These are phyloP conservation scores for Corchorus capsularis DNA, from an alignment of 345 rosid genomes.

Conservation along the genomic window DNA sequence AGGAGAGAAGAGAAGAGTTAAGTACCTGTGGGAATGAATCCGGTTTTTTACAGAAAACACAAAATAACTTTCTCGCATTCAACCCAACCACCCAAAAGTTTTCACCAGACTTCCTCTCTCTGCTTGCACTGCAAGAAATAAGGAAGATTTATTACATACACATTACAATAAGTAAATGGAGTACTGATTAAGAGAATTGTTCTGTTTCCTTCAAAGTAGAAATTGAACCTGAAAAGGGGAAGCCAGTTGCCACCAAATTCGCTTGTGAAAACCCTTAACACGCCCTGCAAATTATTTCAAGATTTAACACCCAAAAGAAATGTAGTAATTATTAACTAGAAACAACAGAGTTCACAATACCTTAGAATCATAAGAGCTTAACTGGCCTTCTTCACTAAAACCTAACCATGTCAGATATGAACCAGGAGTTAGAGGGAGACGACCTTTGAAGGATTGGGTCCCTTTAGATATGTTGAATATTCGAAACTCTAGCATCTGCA, in stretches of 20 bases:
- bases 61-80: slow-evolving; percentile 65
- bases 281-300: slow-evolving; percentile 55
- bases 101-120: slow-evolving; percentile 68
- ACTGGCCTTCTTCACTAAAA: slow-evolving; percentile 84
- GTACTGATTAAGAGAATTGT: background rate
- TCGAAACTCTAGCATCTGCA: slow-evolving; percentile 79
- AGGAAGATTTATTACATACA: slow-evolving; percentile 5
- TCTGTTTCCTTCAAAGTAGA: slow-evolving; percentile 22
- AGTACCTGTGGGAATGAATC: slow-evolving; percentile 80
- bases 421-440: slow-evolving; percentile 82
- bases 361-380: slow-evolving; percentile 88
- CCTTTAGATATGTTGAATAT: slow-evolving; percentile 61
- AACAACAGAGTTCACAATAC: slow-evolving; percentile 33
- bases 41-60: slow-evolving; percentile 70
- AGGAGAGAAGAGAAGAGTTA: slow-evolving; percentile 7
- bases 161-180: background rate
- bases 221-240: slow-evolving; percentile 84
- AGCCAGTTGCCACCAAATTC: slow-evolving; percentile 94
- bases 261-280: slow-evolving; percentile 66
- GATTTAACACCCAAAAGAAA: slow-evolving; percentile 21
- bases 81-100: slow-evolving; percentile 92
- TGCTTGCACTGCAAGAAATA: slow-evolving; percentile 53
- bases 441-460: slow-evolving; percentile 59
- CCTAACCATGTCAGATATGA: slow-evolving; percentile 85
- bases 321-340: background rate